These are phyloP conservation scores for Fusarium anguioides DNA, from an alignment of 2,329 filamentous ascomycete genomes.

Conservation along the genomic window DNA sequence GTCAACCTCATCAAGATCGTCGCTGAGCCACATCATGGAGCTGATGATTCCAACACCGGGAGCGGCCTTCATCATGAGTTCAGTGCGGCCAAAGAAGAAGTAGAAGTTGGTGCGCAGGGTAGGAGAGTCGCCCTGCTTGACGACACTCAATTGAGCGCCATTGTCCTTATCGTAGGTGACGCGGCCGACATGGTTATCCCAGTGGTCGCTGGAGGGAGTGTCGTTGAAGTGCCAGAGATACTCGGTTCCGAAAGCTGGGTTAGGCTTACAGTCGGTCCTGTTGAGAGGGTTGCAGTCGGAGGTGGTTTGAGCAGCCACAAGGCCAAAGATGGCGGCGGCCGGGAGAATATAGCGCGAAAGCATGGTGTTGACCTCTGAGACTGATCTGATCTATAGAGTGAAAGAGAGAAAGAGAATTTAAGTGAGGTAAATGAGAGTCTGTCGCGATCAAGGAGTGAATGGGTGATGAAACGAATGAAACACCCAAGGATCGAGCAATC, in stretches of 20 bases:
- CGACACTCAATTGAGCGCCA: conserved; percentile 80
- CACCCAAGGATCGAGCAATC: conserved; percentile 21
- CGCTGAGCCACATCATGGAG: conserved; percentile 84
- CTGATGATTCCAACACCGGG: conserved; percentile 81
- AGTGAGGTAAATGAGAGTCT: conserved; percentile 16
- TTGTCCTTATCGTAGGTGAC: conserved; percentile 69
- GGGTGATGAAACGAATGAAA: conserved; percentile 31
- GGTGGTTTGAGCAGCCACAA: conserved; percentile 76
- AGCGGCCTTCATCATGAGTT: conserved; percentile 82
- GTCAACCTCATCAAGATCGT: conserved; percentile 88
- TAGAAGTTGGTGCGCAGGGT: conserved; percentile 84
- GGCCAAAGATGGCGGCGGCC: conserved; percentile 55
- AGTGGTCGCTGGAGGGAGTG: conserved; percentile 69
- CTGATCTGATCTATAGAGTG: background rate
- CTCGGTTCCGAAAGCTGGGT: conserved; percentile 75
- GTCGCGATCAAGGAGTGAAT: conserved; percentile 39
- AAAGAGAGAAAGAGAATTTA: conserved; percentile 9
- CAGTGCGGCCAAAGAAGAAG: conserved; percentile 85
- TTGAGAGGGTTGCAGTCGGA: conserved; percentile 83
- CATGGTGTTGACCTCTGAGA: conserved; percentile 30
- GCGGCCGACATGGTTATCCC: conserved; percentile 72
- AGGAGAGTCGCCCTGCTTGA: conserved; percentile 76
- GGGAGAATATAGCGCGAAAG: conserved; percentile 46
- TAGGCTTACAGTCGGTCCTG: conserved; percentile 71
- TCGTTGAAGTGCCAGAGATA: conserved; percentile 73